Conservation (phyloP, 306 rosid species). For the Lotus japonicus region DNA sequence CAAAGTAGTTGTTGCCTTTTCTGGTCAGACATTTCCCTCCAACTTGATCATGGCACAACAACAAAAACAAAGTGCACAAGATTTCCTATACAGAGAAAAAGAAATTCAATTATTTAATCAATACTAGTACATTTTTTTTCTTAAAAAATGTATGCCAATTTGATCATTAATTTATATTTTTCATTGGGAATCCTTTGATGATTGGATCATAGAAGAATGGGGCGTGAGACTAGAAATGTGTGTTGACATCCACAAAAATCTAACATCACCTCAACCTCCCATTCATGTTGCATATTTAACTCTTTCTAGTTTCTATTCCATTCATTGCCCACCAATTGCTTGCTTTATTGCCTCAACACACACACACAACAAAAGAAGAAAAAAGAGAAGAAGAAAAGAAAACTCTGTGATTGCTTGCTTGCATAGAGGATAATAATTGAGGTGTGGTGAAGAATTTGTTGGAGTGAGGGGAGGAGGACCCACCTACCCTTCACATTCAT, state of each 20-base stretch:
- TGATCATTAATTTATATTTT: background rate
- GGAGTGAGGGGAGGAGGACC: slow-evolving; percentile 36
- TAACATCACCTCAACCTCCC: slow-evolving; percentile 33
- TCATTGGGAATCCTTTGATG: background rate
- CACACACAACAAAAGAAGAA: background rate
- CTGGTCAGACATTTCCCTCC: slow-evolving; percentile 46
- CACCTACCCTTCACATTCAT: slow-evolving; percentile 41
- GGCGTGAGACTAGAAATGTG: slow-evolving; percentile 10
- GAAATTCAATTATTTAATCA: no score
- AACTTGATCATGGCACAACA: slow-evolving; percentile 11
- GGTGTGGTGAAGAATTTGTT: slow-evolving; percentile 44
- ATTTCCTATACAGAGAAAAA: background rate
- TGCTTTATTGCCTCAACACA: slow-evolving; percentile 26
- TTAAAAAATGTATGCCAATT: no score
- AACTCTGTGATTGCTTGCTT: slow-evolving; percentile 25
- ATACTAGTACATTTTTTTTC: no score
- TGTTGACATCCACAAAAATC: slow-evolving; percentile 43
- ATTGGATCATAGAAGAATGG: slow-evolving; percentile 14
- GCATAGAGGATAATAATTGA: slow-evolving; percentile 31
- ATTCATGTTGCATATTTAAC: slow-evolving; percentile 24
- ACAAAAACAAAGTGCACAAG: background rate
- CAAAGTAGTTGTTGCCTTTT: slow-evolving; percentile 22
- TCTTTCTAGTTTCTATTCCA: background rate
- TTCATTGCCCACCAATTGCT: slow-evolving; percentile 33
- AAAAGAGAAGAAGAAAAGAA: background rate